A percentile compares a stretch with the other conserved stretches of the same genome.
Evolutionary conservation across 345 rosid genomes (phyloP).

Genomic region (Trapa bicornis): DNA sequence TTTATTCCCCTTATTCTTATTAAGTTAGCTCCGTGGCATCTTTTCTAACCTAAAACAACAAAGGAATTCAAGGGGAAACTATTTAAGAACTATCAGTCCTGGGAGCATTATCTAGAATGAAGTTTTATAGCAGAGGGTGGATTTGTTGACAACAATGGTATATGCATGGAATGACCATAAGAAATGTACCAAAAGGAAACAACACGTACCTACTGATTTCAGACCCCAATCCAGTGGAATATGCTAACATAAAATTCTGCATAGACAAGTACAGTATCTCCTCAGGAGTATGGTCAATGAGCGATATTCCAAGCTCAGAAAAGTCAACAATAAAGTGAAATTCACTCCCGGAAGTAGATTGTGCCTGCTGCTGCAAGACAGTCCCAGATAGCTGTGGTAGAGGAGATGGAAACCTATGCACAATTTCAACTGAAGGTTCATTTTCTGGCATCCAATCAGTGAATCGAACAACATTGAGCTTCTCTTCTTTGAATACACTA

Average conservation of each 20-base stretch:
- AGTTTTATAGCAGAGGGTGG: not conserved
- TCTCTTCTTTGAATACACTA: conserved; percentile 73
- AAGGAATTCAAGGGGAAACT: not conserved
- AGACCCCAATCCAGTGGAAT: conserved; percentile 89
- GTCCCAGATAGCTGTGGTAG: conserved; percentile 31
- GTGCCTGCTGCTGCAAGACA: conserved; percentile 34
- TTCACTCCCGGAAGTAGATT: conserved; percentile 40
- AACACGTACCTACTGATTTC: conserved; percentile 60
- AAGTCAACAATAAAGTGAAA: conserved; percentile 84
- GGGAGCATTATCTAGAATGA: not conserved
- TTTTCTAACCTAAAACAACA: not conserved
- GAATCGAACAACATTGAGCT: conserved; percentile 58
- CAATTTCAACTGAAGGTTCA: conserved; percentile 38
- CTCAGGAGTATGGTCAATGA: conserved; percentile 92
- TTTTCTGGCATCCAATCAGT: conserved; percentile 94
- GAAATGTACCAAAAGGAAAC: not conserved
- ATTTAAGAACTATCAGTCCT: not conserved
- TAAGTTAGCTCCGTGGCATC: not conserved
- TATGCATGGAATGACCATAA: not conserved
- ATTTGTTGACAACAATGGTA: not conserved
- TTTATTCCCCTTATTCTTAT: not conserved
- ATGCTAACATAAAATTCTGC: conserved; percentile 66
- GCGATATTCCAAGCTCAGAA: conserved; percentile 84
- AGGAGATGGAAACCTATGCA: conserved; percentile 24
- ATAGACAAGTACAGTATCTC: conserved; percentile 81